Evolutionary conservation across 164 flowering plant genomes (phyloP), one percentile per base, ranked within the genome.

Genomic region (Magnolia changhungtana): DNA sequence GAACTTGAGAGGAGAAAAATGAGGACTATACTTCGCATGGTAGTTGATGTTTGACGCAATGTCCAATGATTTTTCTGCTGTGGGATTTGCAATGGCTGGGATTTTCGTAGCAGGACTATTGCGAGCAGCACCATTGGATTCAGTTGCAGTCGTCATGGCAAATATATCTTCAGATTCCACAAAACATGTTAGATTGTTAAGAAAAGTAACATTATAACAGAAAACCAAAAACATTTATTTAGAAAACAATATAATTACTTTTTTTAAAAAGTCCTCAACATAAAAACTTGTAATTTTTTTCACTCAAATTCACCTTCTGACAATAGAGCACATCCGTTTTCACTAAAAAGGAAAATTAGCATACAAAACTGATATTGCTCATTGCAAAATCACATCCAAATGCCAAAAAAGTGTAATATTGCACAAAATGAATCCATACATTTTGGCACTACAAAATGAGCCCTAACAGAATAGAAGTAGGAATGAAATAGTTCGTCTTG

Each of bases 1-100:
- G 71, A 93, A 92, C 88, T 92, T 93, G 81, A 88, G 81, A 23
- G 96, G 97, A 8, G 98, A 93, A 74, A 95, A 95, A 84, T 95
- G 99, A 77, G 98, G 97, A 78, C 85, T 90, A 76, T 83, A 92
- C n/a, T 72, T 83, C 13, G 94, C 93, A 74, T 95, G 98, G 76
- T 91, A 95, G 72, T 81, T 90, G 84, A 95, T 95, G 74, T 93
- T 93, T 1, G 93, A 85, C 0, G 98, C 98, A 50, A 95, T 88
- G 49, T 88, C 92, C 14, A 82, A 49, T 7, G 97, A 83, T n/a
- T 86, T 85, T 68, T 85, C 87, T 0, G 96, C 88, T 76, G 85
- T 74, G 0, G 98, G 98, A 76, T 89, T 76, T 2, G 98, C 93
- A 20, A 75, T 79, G 0, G 93, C 88, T 7, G 90, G 89, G 71